Evolutionary conservation across 2,329 filamentous ascomycete genomes (phyloP), one percentile per base, ranked within the genome.

Genomic region (Xylariomycetidae sp.): DNA sequence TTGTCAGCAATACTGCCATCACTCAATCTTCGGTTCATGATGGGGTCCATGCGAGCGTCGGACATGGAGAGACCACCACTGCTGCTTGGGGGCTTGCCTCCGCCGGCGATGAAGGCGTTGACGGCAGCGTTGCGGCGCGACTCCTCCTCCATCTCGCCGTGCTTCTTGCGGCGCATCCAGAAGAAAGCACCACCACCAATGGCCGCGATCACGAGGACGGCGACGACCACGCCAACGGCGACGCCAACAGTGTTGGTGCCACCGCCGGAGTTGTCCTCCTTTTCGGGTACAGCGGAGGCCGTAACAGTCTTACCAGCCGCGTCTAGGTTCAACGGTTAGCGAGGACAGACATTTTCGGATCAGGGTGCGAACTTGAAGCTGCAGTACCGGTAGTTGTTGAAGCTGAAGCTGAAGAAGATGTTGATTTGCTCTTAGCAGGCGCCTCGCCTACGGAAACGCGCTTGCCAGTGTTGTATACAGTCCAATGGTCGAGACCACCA

Each of bases 1-100:
- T 95, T 93, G 60, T 96, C 90, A 32, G 89, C 90, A 60, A 96
- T 95, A 61, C 89, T 95, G 48, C 90, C 90, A 53, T 92, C 86
- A 63, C 90, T 95, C 66, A 90, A 75, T 61, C 89, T 78, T 55
- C 87, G 74, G 49, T 88, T 77, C 73, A 93, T 81, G 44, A 88
- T 80, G 6, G 88, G 87, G 46, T 96, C 90, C 37, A 95, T 77
- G 35, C 90, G 79, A 25, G 85, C 81, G 56, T 96, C 90, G 10
- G 78, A 78, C 64, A 85, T 81, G 8, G 85, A 86, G 61, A 78
- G 62, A 41, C 70, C 70, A 40, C 80, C 75, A 56, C 76, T 72
- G 63, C 73, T 79, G 36, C 66, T 65, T 2, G 79, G 76, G 22
- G 79, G 71, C 57, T 79, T 76, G 36, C 68, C 70, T n/a, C n/a